Conservation (phyloP, 176 grass and related monocot species). For the Oryza meridionalis region DNA sequence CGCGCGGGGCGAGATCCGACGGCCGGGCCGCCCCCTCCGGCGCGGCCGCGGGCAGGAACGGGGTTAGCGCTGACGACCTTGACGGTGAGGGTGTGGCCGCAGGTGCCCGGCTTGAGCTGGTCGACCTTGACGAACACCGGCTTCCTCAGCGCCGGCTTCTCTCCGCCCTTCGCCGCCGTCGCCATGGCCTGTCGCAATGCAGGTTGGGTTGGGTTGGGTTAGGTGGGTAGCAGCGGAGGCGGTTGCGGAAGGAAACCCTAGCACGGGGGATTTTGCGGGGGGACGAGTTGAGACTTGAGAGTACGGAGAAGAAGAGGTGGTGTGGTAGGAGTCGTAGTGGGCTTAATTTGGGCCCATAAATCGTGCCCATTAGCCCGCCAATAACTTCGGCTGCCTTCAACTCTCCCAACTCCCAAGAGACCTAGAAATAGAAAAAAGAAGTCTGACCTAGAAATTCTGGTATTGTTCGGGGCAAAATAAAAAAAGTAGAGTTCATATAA, state of each 20-base stretch:
- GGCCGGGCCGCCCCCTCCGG: background rate
- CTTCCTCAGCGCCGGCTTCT: constrained; percentile 43
- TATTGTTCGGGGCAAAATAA: too few species aligned
- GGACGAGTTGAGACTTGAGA: background rate
- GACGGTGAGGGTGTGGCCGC: constrained; percentile 28
- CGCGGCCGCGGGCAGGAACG: constrained; percentile 10
- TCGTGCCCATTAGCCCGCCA: background rate
- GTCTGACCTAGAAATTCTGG: too few species aligned
- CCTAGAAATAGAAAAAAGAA: too few species aligned
- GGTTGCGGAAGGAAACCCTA: constrained; percentile 22
- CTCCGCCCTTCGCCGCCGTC: constrained; percentile 13
- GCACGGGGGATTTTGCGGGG: background rate
- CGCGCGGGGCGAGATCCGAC: background rate
- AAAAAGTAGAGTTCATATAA: too few species aligned
- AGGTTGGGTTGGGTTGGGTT: too few species aligned
- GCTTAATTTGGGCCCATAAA: background rate
- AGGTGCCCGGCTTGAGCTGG: constrained; percentile 28
- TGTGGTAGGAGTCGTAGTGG: background rate
- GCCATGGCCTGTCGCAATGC: too few species aligned
- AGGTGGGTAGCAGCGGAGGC: background rate
- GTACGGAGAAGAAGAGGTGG: background rate
- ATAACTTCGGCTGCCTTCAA: too few species aligned
- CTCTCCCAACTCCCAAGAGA: too few species aligned
- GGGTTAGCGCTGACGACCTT: constrained; percentile 34
- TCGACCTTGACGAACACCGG: constrained; percentile 34